Evolutionary conservation across 257 asterid species (phyloP), one percentile per base, ranked within the genome.

Genomic region (Solanum pennellii): DNA sequence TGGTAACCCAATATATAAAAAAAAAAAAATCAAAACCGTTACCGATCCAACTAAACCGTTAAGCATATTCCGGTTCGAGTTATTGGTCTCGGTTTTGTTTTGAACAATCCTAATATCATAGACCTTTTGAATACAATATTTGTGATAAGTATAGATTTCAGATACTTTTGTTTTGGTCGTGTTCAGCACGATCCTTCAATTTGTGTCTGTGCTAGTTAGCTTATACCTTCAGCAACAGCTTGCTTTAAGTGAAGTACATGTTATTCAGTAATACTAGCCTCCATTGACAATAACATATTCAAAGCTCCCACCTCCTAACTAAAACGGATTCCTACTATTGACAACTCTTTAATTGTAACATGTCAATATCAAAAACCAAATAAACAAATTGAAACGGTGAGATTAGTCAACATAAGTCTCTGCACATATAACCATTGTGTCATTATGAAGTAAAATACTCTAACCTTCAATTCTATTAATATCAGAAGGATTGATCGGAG

Each of bases 401-500:
- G 14, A 60, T 27, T 60, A 31, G 44, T 20, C 83, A 75, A 75
- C 33, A 41, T 41, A 39, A 74, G 20, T 73, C 47, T 10, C 49
- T 37, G 80, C 80, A 73, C 27, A 20, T 18, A 74, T 11, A 74
- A 74, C 20, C 39, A 37, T 5, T 37, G 39, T 6, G 29, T 3
- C 82, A 37, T 21, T 74, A 74, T 74, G 84, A 47, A 25, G 35
- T 25, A 31, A 79, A 74, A 74, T n/a, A 13, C 60, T 52, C 20
- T 23, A 68, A 96, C 99, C 98, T 93, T 97, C 93, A 79, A 97
- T 97, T 86, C 99, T 91, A 88, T 97, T 97, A 82, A 97, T 94
- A 87, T 97, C 99, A 59, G 99, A 97, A 69, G 99, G 99, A 86
- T 97, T 97, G 82, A 97, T 95, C 5, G 99, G 99, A 84, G 99